Evolutionary conservation across 768 basidiomycete species (phyloP).

Genomic region (Hygrophorus russula): DNA sequence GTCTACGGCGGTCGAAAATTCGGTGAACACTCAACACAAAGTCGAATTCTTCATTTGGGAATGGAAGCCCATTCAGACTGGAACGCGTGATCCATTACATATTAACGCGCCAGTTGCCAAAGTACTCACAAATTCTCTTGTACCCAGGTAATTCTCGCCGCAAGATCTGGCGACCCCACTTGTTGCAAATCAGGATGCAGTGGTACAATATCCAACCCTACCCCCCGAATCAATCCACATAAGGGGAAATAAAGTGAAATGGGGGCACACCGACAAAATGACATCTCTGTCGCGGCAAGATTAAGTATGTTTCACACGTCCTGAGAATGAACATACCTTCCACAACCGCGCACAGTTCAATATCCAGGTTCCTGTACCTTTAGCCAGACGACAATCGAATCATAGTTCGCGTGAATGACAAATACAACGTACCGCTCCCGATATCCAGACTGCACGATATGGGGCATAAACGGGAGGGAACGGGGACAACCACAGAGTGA

Average conservation of each 20-base stretch:
- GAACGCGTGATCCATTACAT: slow-evolving; percentile 5
- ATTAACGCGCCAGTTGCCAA: slow-evolving; percentile 3
- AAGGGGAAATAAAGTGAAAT: background rate
- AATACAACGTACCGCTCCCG: slow-evolving; percentile 47
- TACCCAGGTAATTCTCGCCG: slow-evolving; percentile 57
- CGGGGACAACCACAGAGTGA: too few relatives aligned
- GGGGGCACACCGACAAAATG: slow-evolving; percentile 45
- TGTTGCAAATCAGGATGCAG: slow-evolving; percentile 58
- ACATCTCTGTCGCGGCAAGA: slow-evolving; percentile 26
- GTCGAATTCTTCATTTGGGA: slow-evolving; percentile 64
- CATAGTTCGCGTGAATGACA: slow-evolving; percentile 1
- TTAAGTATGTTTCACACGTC: slow-evolving; percentile 1
- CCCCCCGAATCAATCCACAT: background rate
- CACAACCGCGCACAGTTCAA: slow-evolving; percentile 51
- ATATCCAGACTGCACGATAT: slow-evolving; percentile 43
- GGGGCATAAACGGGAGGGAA: background rate
- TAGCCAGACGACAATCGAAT: background rate
- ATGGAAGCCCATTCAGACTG: slow-evolving; percentile 61
- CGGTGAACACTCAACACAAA: slow-evolving; percentile 43
- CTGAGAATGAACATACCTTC: slow-evolving; percentile 33
- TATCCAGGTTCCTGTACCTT: slow-evolving; percentile 70
- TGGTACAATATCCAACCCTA: slow-evolving; percentile 63
- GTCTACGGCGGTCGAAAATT: background rate
- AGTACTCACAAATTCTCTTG: slow-evolving; percentile 57
- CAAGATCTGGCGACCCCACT: slow-evolving; percentile 45